A percentile compares a stretch with the other conserved stretches of the same genome.
phyloP scores from a whole-genome alignment of 495 filamentous ascomycete species.

The Talaromyces liani region DNA sequence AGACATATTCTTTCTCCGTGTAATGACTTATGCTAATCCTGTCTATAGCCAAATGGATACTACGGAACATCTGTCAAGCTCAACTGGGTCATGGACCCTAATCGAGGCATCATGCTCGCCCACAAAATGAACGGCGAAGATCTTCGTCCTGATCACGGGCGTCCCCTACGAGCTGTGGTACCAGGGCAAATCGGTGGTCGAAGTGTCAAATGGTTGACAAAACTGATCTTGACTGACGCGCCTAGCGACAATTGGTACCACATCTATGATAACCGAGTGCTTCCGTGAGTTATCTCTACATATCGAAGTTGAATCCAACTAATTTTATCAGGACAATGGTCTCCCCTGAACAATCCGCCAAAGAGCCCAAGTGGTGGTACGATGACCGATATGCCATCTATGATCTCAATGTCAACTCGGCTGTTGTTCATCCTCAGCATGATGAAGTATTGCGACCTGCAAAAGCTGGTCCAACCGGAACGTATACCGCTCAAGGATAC shows the following conservation, averaged over 20 bases:
- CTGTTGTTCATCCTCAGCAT: slow-evolving; percentile 73
- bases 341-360: slow-evolving; percentile 70
- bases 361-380: slow-evolving; percentile 71
- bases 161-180: slow-evolving; percentile 76
- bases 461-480: slow-evolving; percentile 26
- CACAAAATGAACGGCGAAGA: slow-evolving; percentile 90
- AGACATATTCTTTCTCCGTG: slow-evolving; percentile 10
- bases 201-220: slow-evolving; percentile 94
- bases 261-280: slow-evolving; percentile 86
- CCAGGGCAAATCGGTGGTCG: slow-evolving; percentile 91
- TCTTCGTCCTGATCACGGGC: slow-evolving; percentile 81
- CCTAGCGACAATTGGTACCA: slow-evolving; percentile 97
- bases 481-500: slow-evolving; percentile 70
- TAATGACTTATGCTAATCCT: neutral
- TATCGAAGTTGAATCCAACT: slow-evolving; percentile 9
- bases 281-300: slow-evolving; percentile 47
- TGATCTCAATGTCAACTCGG: slow-evolving; percentile 85
- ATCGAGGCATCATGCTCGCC: slow-evolving; percentile 82
- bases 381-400: slow-evolving; percentile 96
- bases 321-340: slow-evolving; percentile 54
- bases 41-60: slow-evolving; percentile 68
- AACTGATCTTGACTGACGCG: slow-evolving; percentile 64
- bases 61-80: slow-evolving; percentile 89
- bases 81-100: slow-evolving; percentile 80
- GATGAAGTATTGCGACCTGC: slow-evolving; percentile 59